Conservation (phyloP, 2,329 filamentous ascomycete genomes). For the Periglandula ipomoeae region DNA sequence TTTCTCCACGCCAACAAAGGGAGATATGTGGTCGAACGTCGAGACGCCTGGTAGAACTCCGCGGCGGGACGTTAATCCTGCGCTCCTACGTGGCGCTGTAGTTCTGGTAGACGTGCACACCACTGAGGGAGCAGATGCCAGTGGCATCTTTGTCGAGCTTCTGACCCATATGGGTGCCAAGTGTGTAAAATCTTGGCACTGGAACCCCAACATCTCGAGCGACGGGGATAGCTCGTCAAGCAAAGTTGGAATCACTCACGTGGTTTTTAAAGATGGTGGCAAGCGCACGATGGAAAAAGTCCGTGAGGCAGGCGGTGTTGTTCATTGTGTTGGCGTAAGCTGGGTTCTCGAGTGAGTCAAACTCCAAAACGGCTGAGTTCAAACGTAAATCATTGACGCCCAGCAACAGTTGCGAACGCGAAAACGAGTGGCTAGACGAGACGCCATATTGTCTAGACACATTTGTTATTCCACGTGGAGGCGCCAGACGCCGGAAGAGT, state of each 20-base stretch:
- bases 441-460: conserved; percentile 60
- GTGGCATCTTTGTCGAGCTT: conserved; percentile 71
- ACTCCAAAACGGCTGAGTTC: too few species aligned
- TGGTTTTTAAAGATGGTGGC: conserved; percentile 82
- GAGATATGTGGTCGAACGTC: conserved; percentile 42
- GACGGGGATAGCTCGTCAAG: conserved; percentile 26
- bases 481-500: conserved; percentile 64
- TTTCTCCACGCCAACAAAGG: conserved; percentile 29
- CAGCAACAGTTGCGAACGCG: conserved; percentile 60
- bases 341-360: conserved; percentile 90
- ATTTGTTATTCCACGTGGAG: conserved; percentile 57
- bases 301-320: conserved; percentile 58
- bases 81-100: conserved; percentile 58
- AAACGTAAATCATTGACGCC: too few species aligned
- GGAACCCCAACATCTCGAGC: conserved; percentile 45
- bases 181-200: conserved; percentile 67
- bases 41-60: conserved; percentile 50
- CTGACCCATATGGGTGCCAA: conserved; percentile 73
- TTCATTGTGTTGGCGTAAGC: conserved; percentile 78
- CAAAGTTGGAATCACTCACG: conserved; percentile 73
- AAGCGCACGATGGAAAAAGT: conserved; percentile 76
- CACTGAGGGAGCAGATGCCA: conserved; percentile 71
- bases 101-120: conserved; percentile 81
- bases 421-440: conserved; percentile 71
- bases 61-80: conserved; percentile 41